Conservation (phyloP, 179 eudicot genomes). For the Monotropa hypopitys region DNA sequence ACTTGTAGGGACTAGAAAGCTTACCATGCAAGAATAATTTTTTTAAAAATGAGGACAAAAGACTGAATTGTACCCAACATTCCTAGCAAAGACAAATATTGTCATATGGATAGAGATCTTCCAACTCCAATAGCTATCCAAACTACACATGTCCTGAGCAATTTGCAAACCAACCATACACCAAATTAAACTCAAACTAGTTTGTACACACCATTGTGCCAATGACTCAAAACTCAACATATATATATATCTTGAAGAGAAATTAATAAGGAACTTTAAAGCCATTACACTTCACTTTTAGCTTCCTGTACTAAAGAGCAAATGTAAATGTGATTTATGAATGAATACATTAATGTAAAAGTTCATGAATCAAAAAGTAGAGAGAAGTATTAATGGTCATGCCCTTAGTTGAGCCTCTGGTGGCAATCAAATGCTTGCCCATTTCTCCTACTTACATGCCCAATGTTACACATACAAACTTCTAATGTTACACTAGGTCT, state of each 20-base stretch:
- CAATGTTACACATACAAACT: neutral
- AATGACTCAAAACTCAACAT: neutral
- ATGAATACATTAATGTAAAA: neutral
- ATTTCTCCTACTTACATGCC: neutral
- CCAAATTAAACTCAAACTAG: neutral
- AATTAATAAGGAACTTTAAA: neutral
- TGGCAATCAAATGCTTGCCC: neutral
- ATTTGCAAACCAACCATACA: neutral
- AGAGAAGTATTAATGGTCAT: neutral
- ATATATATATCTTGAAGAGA: neutral
- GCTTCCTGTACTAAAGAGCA: neutral
- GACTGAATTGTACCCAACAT: too few species aligned
- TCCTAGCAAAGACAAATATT: neutral
- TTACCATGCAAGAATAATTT: slow-evolving; percentile 12
- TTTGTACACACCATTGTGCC: neutral
- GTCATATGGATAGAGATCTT: slow-evolving; percentile 10
- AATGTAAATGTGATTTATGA: neutral
- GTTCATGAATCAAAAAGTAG: neutral
- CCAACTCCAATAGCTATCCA: slow-evolving; percentile 5
- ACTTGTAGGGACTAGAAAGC: too few species aligned
- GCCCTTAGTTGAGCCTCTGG: neutral
- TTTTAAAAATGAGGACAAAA: slow-evolving; percentile 6
- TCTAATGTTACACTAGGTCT: neutral
- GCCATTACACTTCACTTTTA: neutral
- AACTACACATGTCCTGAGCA: neutral